phyloP scores from a whole-genome alignment of 2,329 filamentous ascomycete species.

The Talaromyces verruculosus region DNA sequence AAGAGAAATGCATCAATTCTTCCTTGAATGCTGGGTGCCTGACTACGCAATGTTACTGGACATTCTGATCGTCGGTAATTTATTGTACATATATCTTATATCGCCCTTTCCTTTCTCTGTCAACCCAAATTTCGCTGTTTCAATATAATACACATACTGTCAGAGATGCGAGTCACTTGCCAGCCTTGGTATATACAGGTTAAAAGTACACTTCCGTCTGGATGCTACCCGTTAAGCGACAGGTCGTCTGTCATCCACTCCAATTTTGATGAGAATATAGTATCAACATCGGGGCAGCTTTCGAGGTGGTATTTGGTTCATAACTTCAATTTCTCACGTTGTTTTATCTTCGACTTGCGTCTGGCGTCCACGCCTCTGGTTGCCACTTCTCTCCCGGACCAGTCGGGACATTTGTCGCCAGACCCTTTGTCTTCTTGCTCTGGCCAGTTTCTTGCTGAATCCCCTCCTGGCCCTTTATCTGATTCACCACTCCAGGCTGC shows the following conservation, averaged over 20 bases:
- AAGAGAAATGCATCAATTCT: too few relatives aligned
- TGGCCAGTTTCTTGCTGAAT: slow-evolving; percentile 24
- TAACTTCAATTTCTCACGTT: background rate
- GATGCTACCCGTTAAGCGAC: background rate
- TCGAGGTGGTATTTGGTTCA: too few relatives aligned
- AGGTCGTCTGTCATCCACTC: background rate
- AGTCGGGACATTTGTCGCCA: slow-evolving; percentile 60
- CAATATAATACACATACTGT: background rate
- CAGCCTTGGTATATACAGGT: background rate
- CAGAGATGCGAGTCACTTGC: background rate
- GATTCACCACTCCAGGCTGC: slow-evolving; percentile 30
- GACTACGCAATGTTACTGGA: too few relatives aligned
- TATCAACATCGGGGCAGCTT: too few relatives aligned
- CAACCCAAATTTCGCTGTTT: background rate
- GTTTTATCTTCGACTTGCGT: slow-evolving; percentile 40
- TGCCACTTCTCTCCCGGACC: slow-evolving; percentile 67
- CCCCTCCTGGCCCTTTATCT: slow-evolving; percentile 34
- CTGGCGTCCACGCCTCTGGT: slow-evolving; percentile 62
- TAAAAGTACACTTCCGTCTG: background rate
- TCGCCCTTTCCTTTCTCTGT: background rate
- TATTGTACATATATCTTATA: background rate
- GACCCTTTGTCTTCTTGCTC: slow-evolving; percentile 41
- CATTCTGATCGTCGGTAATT: too few relatives aligned
- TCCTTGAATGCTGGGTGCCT: too few relatives aligned
- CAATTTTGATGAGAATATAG: too few relatives aligned